Conservation (phyloP, 345 rosid species). For the Citrus australasica region DNA sequence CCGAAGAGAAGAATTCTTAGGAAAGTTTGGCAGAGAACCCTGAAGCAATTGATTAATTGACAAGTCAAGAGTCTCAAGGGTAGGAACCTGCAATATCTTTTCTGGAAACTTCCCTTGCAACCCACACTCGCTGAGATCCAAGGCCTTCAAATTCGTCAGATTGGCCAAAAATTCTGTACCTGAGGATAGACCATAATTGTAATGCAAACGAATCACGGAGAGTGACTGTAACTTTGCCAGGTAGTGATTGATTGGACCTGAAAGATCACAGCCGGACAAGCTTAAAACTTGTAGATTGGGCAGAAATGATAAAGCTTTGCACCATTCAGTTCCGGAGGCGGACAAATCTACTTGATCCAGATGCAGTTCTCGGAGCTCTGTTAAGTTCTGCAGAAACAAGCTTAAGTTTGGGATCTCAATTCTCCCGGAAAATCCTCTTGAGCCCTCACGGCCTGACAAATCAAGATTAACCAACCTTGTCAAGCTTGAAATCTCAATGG, state of each 20-base stretch:
- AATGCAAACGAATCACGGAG: conserved; percentile 18
- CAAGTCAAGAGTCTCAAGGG: conserved; percentile 31
- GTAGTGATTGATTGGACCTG: conserved; percentile 28
- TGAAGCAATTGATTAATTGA: conserved; percentile 13
- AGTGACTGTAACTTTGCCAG: conserved; percentile 12
- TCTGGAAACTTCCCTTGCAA: conserved; percentile 20
- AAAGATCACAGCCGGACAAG: conserved; percentile 20
- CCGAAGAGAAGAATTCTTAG: conserved; percentile 19
- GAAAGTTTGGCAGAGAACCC: conserved; percentile 21
- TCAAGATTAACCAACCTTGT: conserved; percentile 32
- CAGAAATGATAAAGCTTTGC: conserved; percentile 27
- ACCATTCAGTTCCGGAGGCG: conserved; percentile 17
- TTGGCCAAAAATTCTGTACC: conserved; percentile 26
- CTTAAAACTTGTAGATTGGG: conserved; percentile 25
- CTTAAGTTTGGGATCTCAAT: neutral
- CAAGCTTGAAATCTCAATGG: conserved; percentile 20
- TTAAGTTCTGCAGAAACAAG: conserved; percentile 16
- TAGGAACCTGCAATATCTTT: neutral
- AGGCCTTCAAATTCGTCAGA: conserved; percentile 10
- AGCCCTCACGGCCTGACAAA: conserved; percentile 7
- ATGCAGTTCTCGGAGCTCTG: conserved; percentile 9
- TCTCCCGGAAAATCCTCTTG: too few relatives aligned
- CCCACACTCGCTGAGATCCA: conserved; percentile 12
- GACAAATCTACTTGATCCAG: conserved; percentile 34
- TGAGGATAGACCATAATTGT: neutral